Evolutionary conservation across 305 asterid species (phyloP).

Genomic region (Ilex paraguariensis): DNA sequence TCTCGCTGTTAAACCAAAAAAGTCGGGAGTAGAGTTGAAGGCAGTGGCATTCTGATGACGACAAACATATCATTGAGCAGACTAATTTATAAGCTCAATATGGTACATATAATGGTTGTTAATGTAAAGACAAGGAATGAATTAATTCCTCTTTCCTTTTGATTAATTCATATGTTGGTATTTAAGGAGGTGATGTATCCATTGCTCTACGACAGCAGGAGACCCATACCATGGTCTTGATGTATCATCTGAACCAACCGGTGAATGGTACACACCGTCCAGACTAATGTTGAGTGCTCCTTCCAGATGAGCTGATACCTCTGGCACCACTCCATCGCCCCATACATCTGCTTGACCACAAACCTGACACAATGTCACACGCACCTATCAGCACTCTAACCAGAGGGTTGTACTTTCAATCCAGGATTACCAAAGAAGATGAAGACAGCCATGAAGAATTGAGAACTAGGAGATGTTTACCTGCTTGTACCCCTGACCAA

Average conservation of each 20-base stretch:
- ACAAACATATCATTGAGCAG: no score
- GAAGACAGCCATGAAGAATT: not conserved
- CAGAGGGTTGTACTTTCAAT: not conserved
- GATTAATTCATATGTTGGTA: conserved; percentile 9
- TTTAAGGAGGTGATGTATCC: conserved; percentile 77
- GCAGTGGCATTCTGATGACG: no score
- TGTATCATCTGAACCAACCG: conserved; percentile 79
- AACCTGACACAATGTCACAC: conserved; percentile 40
- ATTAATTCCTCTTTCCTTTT: no score
- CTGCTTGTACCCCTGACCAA: conserved; percentile 98
- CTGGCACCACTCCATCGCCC: conserved; percentile 97
- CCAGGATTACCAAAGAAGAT: not conserved
- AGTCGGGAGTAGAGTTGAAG: no score
- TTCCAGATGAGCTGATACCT: conserved; percentile 81
- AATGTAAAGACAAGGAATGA: no score
- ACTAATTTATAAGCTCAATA: no score
- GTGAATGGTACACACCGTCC: conserved; percentile 85
- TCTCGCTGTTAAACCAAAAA: no score
- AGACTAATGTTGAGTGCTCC: conserved; percentile 80
- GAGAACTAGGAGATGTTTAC: conserved; percentile 22
- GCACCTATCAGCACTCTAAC: not conserved
- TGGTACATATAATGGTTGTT: no score
- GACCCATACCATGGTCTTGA: conserved; percentile 94
- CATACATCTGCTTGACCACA: conserved; percentile 90
- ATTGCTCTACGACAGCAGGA: conserved; percentile 65